Evolutionary conservation across 768 basidiomycete species (phyloP).

Genomic region (Solioccasus polychromus): DNA sequence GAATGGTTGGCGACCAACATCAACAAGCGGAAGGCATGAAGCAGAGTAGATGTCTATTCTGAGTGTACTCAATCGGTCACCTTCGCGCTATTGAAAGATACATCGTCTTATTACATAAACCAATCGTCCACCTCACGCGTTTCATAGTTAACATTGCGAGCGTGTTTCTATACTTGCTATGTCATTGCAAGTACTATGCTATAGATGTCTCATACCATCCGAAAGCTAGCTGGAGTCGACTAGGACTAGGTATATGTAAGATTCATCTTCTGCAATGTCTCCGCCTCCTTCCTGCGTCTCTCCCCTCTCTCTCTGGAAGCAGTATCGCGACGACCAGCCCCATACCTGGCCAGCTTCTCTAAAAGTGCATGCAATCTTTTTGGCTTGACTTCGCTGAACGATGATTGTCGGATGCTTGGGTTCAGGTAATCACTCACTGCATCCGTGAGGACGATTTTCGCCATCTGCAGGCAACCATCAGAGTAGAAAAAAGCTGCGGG

Average conservation of each 20-base stretch:
- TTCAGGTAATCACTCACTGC: slow-evolving; percentile 78
- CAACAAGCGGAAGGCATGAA: slow-evolving; percentile 71
- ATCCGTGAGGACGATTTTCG: slow-evolving; percentile 69
- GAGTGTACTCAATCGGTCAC: slow-evolving; percentile 50
- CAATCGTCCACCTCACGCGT: slow-evolving; percentile 25
- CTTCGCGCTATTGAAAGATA: slow-evolving; percentile 59
- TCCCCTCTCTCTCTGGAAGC: slow-evolving; percentile 65
- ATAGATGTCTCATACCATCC: slow-evolving; percentile 18
- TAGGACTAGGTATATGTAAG: slow-evolving; percentile 15
- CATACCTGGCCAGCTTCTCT: slow-evolving; percentile 75
- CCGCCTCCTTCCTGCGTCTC: slow-evolving; percentile 72
- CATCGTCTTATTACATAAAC: slow-evolving; percentile 41
- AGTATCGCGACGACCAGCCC: slow-evolving; percentile 57
- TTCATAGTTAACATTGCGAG: slow-evolving; percentile 7
- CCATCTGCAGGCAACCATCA: slow-evolving; percentile 46
- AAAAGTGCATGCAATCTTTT: slow-evolving; percentile 71
- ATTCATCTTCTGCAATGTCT: slow-evolving; percentile 63
- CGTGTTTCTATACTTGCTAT: slow-evolving; percentile 2
- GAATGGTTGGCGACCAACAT: slow-evolving; percentile 95
- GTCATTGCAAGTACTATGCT: slow-evolving; percentile 17
- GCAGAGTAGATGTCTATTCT: slow-evolving; percentile 28
- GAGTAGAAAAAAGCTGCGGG: not conserved
- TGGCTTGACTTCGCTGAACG: slow-evolving; percentile 63
- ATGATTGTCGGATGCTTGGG: slow-evolving; percentile 62
- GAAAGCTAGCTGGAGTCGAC: slow-evolving; percentile 5